Evolutionary conservation across 805 yeast species (phyloP).

Genomic region (Citeromyces matritensis): DNA sequence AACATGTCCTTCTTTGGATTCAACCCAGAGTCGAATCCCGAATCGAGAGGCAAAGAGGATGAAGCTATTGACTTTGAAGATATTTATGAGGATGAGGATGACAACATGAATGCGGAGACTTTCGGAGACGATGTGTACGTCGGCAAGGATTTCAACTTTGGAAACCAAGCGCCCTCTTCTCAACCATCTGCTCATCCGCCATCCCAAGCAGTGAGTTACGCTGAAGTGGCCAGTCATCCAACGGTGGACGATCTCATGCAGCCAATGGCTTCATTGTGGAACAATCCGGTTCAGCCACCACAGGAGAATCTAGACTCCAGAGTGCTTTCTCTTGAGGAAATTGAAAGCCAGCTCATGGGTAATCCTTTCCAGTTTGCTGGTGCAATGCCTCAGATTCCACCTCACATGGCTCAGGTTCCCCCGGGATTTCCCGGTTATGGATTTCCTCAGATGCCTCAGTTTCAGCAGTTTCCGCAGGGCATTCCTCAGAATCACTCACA

Average conservation of each 20-base stretch:
- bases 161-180: conserved; percentile 15
- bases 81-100: conserved; percentile 66
- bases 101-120: conserved; percentile 69
- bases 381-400: conserved; percentile 13
- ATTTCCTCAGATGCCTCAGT: conserved; percentile 5
- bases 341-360: conserved; percentile 62
- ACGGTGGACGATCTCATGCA: conserved; percentile 27
- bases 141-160: conserved; percentile 55
- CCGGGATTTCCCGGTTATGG: conserved; percentile 8
- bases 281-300: conserved; percentile 10
- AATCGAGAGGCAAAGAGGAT: conserved; percentile 12
- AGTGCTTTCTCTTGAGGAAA: conserved; percentile 64
- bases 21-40: conserved; percentile 27
- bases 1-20: conserved; percentile 60
- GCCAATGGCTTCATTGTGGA: conserved; percentile 68
- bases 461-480: conserved; percentile 2
- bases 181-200: conserved; percentile 3
- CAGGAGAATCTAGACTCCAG: conserved; percentile 9
- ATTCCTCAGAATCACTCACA: conserved; percentile 7
- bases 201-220: conserved; percentile 21
- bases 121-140: conserved; percentile 46
- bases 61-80: conserved; percentile 52
- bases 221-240: conserved; percentile 20
- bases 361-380: conserved; percentile 6
- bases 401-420: conserved; percentile 9